These are phyloP conservation scores for Daphne laureola DNA, from an alignment of 441 rosid species.

Conservation along the genomic window DNA sequence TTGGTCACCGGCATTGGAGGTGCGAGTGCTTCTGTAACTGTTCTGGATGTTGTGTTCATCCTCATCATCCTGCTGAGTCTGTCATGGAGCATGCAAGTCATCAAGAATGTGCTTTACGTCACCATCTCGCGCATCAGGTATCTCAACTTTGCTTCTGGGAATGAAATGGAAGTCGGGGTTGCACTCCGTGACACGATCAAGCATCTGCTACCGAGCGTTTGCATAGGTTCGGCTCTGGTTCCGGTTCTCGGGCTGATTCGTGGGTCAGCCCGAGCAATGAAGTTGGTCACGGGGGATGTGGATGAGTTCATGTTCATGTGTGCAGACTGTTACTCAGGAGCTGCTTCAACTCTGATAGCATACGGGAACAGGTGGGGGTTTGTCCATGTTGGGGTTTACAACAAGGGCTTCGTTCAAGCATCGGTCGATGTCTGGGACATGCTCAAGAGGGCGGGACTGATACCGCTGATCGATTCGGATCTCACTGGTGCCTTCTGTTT, in stretches of 20 bases:
- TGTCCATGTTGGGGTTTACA: slow-evolving; percentile 65
- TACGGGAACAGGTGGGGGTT: slow-evolving; percentile 73
- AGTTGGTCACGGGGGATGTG: slow-evolving; percentile 36
- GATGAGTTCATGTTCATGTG: slow-evolving; percentile 72
- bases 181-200: slow-evolving; percentile 39
- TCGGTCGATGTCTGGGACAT: slow-evolving; percentile 60
- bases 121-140: slow-evolving; percentile 50
- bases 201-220: slow-evolving; percentile 47
- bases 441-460: slow-evolving; percentile 34
- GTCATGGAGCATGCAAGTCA: slow-evolving; percentile 66
- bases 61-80: slow-evolving; percentile 45
- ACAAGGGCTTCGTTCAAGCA: slow-evolving; percentile 59
- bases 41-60: slow-evolving; percentile 43
- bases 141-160: slow-evolving; percentile 40
- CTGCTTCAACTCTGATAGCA: slow-evolving; percentile 37
- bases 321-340: slow-evolving; percentile 50
- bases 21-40: slow-evolving; percentile 50
- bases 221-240: slow-evolving; percentile 50
- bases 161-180: slow-evolving; percentile 30
- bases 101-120: slow-evolving; percentile 50
- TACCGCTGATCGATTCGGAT: slow-evolving; percentile 50
- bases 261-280: slow-evolving; percentile 48
- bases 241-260: slow-evolving; percentile 42
- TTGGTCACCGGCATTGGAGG: slow-evolving; percentile 71
- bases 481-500: slow-evolving; percentile 76